Percentiles rank a stretch among this genome's conserved stretches.
phyloP scores from a whole-genome alignment of 2,329 filamentous ascomycete genomes.

The Mycosphaerella sp. region DNA sequence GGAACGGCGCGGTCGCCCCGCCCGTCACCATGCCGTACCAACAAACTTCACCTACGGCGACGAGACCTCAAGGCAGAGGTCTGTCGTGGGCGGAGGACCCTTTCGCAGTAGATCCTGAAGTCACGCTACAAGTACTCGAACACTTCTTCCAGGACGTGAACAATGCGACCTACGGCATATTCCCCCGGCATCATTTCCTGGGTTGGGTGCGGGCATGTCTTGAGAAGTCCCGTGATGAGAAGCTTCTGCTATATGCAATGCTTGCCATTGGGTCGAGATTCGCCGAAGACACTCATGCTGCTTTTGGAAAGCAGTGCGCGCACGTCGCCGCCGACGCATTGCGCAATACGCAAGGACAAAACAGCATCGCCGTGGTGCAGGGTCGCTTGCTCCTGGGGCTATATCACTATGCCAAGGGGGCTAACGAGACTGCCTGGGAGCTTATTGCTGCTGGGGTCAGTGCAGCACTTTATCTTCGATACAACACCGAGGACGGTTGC shows the following conservation, averaged over 20 bases:
- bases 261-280: slow-evolving; percentile 54
- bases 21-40: slow-evolving; percentile 10
- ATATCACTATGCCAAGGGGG: slow-evolving; percentile 58
- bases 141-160: slow-evolving; percentile 55
- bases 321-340: slow-evolving; percentile 54
- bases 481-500: slow-evolving; percentile 53
- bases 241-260: slow-evolving; percentile 56
- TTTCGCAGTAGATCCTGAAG: slow-evolving; percentile 44
- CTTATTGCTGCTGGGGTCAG: slow-evolving; percentile 57
- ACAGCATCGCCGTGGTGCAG: slow-evolving; percentile 60
- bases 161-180: slow-evolving; percentile 49
- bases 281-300: slow-evolving; percentile 42
- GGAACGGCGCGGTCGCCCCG: slow-evolving; percentile 6
- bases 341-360: slow-evolving; percentile 45
- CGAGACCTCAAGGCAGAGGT: slow-evolving; percentile 29
- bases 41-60: slow-evolving; percentile 22
- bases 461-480: slow-evolving; percentile 49
- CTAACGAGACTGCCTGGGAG: slow-evolving; percentile 57
- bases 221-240: slow-evolving; percentile 38
- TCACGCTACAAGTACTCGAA: slow-evolving; percentile 48
- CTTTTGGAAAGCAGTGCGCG: slow-evolving; percentile 43
- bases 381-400: slow-evolving; percentile 59
- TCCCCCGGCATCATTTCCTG: slow-evolving; percentile 49
- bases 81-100: slow-evolving; percentile 48
- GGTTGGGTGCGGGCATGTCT: slow-evolving; percentile 49